These are phyloP conservation scores for Phytophthora kernoviae DNA, from an alignment of 352 stramenopile genomes.

Conservation along the genomic window DNA sequence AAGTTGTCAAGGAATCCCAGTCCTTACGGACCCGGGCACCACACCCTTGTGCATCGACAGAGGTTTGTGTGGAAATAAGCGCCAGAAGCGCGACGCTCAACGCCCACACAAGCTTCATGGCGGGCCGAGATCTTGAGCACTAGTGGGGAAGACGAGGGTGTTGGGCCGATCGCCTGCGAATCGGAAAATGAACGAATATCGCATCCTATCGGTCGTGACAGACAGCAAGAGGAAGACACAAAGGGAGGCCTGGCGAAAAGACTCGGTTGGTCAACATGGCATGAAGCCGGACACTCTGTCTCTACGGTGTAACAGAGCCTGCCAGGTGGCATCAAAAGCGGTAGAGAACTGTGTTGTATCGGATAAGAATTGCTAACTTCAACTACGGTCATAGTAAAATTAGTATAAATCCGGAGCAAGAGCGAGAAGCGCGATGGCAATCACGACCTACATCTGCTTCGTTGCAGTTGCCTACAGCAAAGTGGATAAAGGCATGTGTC, in stretches of 20 bases:
- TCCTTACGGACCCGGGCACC: slow-evolving; percentile 44
- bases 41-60: slow-evolving; percentile 17
- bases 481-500: no score
- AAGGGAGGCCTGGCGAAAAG: slow-evolving; percentile 9
- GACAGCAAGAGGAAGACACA: slow-evolving; percentile 8
- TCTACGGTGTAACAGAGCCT: slow-evolving; percentile 23
- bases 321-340: slow-evolving; percentile 11
- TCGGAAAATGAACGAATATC: slow-evolving; percentile 19
- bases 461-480: slow-evolving; percentile 7
- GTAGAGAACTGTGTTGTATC: slow-evolving; percentile 1
- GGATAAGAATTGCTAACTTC: slow-evolving; percentile 24
- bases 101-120: slow-evolving; percentile 25
- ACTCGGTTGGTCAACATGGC: slow-evolving; percentile 21
- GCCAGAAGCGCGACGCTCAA: slow-evolving; percentile 6
- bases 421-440: slow-evolving; percentile 10
- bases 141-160: slow-evolving; percentile 1
- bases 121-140: slow-evolving; percentile 1
- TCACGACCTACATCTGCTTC: slow-evolving; percentile 10
- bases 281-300: slow-evolving; percentile 12
- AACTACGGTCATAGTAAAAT: slow-evolving; percentile 9
- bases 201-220: background rate
- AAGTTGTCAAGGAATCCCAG: slow-evolving; percentile 36
- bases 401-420: slow-evolving; percentile 13
- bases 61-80: slow-evolving; percentile 1
- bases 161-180: slow-evolving; percentile 19